phyloP scores from a whole-genome alignment of 2,329 filamentous ascomycete species.

The Aspergillus uvarum region DNA sequence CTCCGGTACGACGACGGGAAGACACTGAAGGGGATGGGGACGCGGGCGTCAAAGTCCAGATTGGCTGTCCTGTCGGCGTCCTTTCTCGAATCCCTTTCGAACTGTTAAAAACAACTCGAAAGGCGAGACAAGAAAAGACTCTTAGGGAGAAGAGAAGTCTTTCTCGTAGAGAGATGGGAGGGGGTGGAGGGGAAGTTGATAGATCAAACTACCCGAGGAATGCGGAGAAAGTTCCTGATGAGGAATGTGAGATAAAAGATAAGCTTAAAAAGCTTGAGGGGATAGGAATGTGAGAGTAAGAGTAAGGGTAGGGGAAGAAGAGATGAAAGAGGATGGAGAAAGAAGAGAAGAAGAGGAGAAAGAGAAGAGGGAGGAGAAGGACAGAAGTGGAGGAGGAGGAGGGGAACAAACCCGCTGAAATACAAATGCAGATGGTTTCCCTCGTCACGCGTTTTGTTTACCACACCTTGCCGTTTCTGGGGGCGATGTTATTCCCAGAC shows the following conservation, averaged over 20 bases:
- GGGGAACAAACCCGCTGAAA: constrained; percentile 9
- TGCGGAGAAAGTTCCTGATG: constrained; percentile 22
- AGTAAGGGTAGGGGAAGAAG: constrained; percentile 1
- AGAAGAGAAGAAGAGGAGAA: constrained; percentile 5
- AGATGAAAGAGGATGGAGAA: constrained; percentile 21
- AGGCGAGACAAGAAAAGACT: constrained; percentile 52
- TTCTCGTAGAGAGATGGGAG: constrained; percentile 29
- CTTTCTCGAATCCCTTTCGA: constrained; percentile 65
- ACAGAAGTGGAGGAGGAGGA: constrained; percentile 4
- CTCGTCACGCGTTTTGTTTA: constrained; percentile 26
- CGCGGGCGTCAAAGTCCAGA: constrained; percentile 99
- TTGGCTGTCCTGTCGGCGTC: constrained; percentile 79
- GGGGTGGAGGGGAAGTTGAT: constrained; percentile 20
- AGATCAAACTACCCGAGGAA: constrained; percentile 25
- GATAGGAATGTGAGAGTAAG: constrained; percentile 13
- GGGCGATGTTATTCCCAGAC: background rate
- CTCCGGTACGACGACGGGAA: constrained; percentile 97
- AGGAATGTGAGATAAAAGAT: constrained; percentile 19
- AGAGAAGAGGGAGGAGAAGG: constrained; percentile 6
- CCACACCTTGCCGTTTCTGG: constrained; percentile 21
- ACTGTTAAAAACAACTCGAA: constrained; percentile 49
- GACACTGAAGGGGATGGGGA: constrained; percentile 99
- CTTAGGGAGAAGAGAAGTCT: constrained; percentile 35
- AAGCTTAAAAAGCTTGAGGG: constrained; percentile 14
- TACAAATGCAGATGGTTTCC: constrained; percentile 12